Evolutionary conservation across 164 flowering plant species (phyloP).

Genomic region (Platanus orientalis): DNA sequence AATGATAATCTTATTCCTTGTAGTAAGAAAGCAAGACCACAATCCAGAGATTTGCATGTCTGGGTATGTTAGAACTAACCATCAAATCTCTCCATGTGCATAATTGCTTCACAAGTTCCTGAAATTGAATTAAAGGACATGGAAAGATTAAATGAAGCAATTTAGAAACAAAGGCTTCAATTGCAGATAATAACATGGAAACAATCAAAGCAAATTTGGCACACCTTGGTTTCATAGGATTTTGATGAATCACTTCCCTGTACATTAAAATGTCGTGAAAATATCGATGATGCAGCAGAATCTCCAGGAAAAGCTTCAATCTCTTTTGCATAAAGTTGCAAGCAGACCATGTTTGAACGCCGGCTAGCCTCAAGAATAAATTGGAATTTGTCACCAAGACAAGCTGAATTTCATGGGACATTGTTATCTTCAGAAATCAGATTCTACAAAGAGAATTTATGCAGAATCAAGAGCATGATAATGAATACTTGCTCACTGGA

Average conservation of each 20-base stretch:
- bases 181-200: background rate
- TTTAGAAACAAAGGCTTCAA: conserved; percentile 2
- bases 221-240: conserved; percentile 43
- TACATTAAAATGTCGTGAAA: conserved; percentile 47
- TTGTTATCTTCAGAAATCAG: conserved; percentile 30
- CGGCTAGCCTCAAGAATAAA: conserved; percentile 84
- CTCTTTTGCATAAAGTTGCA: conserved; percentile 88
- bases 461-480: background rate
- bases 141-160: background rate
- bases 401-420: conserved; percentile 53
- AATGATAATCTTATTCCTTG: too few relatives aligned
- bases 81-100: conserved; percentile 96
- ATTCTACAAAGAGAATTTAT: conserved; percentile 10
- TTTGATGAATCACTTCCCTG: conserved; percentile 33
- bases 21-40: background rate
- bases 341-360: conserved; percentile 72
- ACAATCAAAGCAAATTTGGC: conserved; percentile 5
- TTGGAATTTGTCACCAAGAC: conserved; percentile 51
- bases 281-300: conserved; percentile 75
- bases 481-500: background rate
- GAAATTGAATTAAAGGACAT: conserved; percentile 34
- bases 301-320: conserved; percentile 73
- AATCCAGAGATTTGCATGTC: background rate
- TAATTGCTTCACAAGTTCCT: conserved; percentile 59
- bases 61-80: conserved; percentile 49